Conservation (phyloP, 2,329 filamentous ascomycete genomes). For the Ceratocystis alfenasii region DNA sequence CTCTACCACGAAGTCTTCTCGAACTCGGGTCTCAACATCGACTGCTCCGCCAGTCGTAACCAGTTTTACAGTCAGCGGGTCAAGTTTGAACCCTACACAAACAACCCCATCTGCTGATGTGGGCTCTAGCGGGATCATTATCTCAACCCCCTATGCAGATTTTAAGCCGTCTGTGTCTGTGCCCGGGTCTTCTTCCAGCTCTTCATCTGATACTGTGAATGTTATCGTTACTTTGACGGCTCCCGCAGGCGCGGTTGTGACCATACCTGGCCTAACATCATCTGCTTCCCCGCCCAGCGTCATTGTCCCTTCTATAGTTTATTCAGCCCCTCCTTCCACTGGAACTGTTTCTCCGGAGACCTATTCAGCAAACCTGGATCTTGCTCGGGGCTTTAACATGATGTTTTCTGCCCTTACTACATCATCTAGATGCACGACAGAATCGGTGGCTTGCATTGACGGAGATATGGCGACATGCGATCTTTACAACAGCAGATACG, state of each 20-base stretch:
- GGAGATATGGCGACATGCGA: conserved; percentile 40
- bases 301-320: conserved; percentile 25
- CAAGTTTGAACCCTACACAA: neutral
- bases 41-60: neutral
- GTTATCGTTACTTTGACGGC: conserved; percentile 1
- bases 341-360: conserved; percentile 33
- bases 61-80: neutral
- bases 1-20: neutral
- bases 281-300: neutral
- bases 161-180: neutral
- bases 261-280: neutral
- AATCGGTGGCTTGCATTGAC: conserved; percentile 42
- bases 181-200: neutral
- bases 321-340: conserved; percentile 30
- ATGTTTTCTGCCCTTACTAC: conserved; percentile 36
- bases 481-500: conserved; percentile 31
- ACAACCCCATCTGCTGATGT: neutral
- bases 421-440: conserved; percentile 35
- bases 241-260: conserved; percentile 8
- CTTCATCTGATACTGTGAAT: neutral
- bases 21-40: neutral
- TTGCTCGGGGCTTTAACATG: conserved; percentile 37
- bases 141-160: neutral
- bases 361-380: conserved; percentile 36
- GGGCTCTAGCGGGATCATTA: neutral